Percentiles rank a stretch among this genome's conserved stretches.
These are phyloP conservation scores for Diaporthe citrichinensis DNA, from an alignment of 2,329 filamentous ascomycete species.

Conservation along the genomic window DNA sequence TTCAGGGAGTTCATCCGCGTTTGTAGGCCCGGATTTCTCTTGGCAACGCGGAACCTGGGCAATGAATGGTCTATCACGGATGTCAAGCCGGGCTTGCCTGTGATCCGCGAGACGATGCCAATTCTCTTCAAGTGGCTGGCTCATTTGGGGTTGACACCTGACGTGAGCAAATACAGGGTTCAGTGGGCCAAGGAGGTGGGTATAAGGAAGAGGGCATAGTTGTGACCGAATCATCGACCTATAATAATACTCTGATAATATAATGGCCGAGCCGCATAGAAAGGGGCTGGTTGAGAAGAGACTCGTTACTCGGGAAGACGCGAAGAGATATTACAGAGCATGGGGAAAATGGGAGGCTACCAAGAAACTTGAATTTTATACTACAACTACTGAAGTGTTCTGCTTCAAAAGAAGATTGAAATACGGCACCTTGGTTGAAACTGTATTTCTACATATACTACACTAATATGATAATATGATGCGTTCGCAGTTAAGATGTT, in stretches of 20 bases:
- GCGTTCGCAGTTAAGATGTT: not conserved
- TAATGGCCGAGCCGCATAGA: not conserved
- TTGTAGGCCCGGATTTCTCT: not conserved
- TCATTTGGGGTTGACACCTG: not conserved
- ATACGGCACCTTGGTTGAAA: too few species aligned
- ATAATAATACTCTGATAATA: not conserved
- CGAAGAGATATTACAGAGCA: not conserved
- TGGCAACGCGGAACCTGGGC: not conserved
- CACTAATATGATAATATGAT: not conserved
- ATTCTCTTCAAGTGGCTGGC: not conserved
- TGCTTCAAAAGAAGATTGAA: not conserved
- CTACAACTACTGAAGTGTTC: not conserved
- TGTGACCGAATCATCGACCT: not conserved
- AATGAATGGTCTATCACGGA: not conserved
- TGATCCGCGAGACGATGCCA: not conserved
- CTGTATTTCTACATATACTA: not conserved
- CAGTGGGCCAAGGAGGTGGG: not conserved
- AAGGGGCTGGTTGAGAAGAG: not conserved
- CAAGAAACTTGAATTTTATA: not conserved
- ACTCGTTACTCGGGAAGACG: not conserved
- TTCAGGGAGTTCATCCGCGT: slow-evolving; percentile 69
- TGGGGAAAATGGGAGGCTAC: not conserved
- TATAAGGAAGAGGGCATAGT: not conserved
- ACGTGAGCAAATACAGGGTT: not conserved
- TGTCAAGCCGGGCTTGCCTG: not conserved